Evolutionary conservation across 2,329 filamentous ascomycete genomes (phyloP), one percentile per base, ranked within the genome.

Genomic region (Tolypocladium ophioglossoides): DNA sequence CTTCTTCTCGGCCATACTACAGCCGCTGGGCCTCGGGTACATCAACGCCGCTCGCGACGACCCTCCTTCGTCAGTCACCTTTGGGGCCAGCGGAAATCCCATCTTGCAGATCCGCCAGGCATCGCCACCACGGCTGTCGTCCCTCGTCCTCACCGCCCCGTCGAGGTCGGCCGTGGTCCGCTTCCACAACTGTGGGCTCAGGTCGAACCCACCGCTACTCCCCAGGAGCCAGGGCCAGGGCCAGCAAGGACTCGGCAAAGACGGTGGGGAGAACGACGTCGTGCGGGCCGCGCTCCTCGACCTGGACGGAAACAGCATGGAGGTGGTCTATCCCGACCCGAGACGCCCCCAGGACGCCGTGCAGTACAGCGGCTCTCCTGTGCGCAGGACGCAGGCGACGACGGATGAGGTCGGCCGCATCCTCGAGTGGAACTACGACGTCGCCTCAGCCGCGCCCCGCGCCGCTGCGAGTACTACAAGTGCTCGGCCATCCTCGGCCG

Each of bases 281-380:
- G 50, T 55, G 49, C 68, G 63, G 72, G 79, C 70, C 74, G 82
- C 73, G 77, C 84, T 90, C 41, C 78, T 83, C 56, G 90, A 95
- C 69, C 78, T 89, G 53, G 89, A 95, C 72, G 88, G 88, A 51
- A 95, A 95, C 72, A 87, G 80, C 61, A 84, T 95, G 66, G 88
- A 94, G 65, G 86, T 89, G 34, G 82, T 91, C 51, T 87, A 83
- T 40, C 60, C 62, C 41, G 68, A 68, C 37, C 60, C 59, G 41
- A 30, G 27, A 30, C 16, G 16, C 24, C 24, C 41, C 40, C 54
- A 59, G 48, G 71, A 74, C 51, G 61, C 68, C 30, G 59, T 69
- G 7, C 60, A 65, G 52, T 67, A 72, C 58, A 59, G 55, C 37
- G 68, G 69, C 24, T 66, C 69, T 16, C 67, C 66, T 4, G 57